A percentile compares a stretch with the other conserved stretches of the same genome.
These are phyloP conservation scores for Mimosa pudica DNA, from an alignment of 306 rosid species.

Conservation along the genomic window DNA sequence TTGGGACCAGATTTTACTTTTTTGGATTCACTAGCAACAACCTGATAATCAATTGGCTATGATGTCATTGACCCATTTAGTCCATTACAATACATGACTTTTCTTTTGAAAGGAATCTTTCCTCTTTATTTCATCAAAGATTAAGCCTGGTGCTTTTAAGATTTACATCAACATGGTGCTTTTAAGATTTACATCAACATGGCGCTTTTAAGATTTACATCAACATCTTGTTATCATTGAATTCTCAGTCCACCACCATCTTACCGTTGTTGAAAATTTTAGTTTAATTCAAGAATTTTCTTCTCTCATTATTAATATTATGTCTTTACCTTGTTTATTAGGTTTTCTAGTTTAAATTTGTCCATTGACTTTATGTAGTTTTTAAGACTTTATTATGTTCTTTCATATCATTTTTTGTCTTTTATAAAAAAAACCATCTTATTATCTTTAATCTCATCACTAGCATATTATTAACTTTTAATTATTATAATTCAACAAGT, in stretches of 20 bases:
- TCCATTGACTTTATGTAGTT: no score
- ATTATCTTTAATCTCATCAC: neutral
- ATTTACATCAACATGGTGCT: slow-evolving; percentile 33
- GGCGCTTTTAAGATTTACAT: neutral
- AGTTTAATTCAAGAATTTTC: no score
- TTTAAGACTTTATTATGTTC: no score
- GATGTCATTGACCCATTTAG: slow-evolving; percentile 40
- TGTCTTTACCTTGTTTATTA: no score
- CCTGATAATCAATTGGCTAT: slow-evolving; percentile 35
- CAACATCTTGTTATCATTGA: slow-evolving; percentile 17
- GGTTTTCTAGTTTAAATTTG: no score
- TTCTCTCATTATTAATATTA: no score
- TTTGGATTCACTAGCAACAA: slow-evolving; percentile 37
- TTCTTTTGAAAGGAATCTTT: slow-evolving; percentile 7
- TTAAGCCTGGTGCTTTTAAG: slow-evolving; percentile 7
- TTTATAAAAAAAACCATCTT: no score
- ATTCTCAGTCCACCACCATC: no score
- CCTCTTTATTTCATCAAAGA: slow-evolving; percentile 1
- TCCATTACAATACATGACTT: slow-evolving; percentile 10
- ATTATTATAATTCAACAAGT: neutral
- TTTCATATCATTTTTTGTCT: no score
- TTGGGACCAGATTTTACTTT: slow-evolving; percentile 35
- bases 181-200: slow-evolving; percentile 7
- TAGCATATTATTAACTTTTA: neutral
- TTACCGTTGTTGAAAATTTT: no score